phyloP scores from a whole-genome alignment of 2,329 filamentous ascomycete genomes.

The Fusarium sp. region DNA sequence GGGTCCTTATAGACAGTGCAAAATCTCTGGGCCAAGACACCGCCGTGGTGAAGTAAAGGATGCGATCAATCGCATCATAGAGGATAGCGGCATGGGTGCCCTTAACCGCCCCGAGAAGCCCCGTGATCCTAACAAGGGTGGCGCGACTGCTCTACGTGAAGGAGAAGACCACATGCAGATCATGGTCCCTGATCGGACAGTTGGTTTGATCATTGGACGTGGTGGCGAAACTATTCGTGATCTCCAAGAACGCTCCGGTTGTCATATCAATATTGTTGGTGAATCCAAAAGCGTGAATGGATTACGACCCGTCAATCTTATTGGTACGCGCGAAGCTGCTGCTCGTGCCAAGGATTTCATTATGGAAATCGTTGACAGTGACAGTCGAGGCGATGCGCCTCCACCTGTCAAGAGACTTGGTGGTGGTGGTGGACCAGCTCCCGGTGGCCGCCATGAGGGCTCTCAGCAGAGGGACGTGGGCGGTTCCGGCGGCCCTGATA shows the following conservation, averaged over 20 bases:
- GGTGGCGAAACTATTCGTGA: slow-evolving; percentile 94
- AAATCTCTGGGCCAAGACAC: slow-evolving; percentile 79
- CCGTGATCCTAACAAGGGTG: slow-evolving; percentile 54
- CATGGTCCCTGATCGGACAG: slow-evolving; percentile 93
- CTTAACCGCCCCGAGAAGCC: slow-evolving; percentile 59
- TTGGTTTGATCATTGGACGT: slow-evolving; percentile 93
- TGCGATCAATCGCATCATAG: slow-evolving; percentile 88
- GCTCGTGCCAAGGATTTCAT: slow-evolving; percentile 86
- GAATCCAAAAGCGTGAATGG: slow-evolving; percentile 94
- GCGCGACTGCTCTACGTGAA: slow-evolving; percentile 70
- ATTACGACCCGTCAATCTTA: slow-evolving; percentile 88
- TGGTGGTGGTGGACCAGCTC: slow-evolving; percentile 35
- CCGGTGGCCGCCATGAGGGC: slow-evolving; percentile 48
- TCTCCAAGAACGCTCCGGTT: slow-evolving; percentile 90
- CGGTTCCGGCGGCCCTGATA: slow-evolving; percentile 65
- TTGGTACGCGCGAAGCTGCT: slow-evolving; percentile 80
- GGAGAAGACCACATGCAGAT: slow-evolving; percentile 90
- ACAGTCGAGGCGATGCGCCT: slow-evolving; percentile 71
- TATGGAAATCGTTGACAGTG: slow-evolving; percentile 93
- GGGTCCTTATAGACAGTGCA: slow-evolving; percentile 82
- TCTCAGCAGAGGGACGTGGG: slow-evolving; percentile 53
- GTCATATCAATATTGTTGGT: slow-evolving; percentile 94
- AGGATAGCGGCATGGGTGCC: slow-evolving; percentile 72
- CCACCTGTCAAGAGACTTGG: slow-evolving; percentile 46
- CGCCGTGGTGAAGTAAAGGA: slow-evolving; percentile 82